Evolutionary conservation across 75 land plant genomes (phyloP), one percentile per base, ranked within the genome.

Genomic region (Cunninghamia lanceolata): DNA sequence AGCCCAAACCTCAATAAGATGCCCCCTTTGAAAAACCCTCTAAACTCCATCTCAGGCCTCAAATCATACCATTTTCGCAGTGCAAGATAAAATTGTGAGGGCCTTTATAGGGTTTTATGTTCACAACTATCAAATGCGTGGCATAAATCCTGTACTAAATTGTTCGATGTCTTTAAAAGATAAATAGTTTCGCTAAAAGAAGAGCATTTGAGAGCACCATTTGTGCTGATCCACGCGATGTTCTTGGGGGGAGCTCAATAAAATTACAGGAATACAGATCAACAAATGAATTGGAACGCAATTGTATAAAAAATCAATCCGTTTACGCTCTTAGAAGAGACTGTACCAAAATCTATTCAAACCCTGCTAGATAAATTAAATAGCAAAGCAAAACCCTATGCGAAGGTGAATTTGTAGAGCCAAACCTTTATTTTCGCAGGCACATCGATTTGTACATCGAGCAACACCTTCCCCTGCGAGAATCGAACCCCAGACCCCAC

Each of bases 21-120:
- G 5, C 84, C 86, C 66, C 82, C 85, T 7, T 86, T 63, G 9
- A 97, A 94, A 86, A 94, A 97, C 73, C 94, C 97, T 6, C 99
- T 90, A 85, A 97, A 97, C 87, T 97, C 99, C 94, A 92, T 91
- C 77, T 97, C 95, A 1, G 99, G 98, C 36, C 94, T 85, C 59
- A 96, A 70, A 36, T 91, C 89, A 77, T 93, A 92, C 98, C 98
- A 97, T 73, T 96, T 96, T 40, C 98, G 92, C 9, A 97, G 88
- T 13, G 96, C 99, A 35, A 97, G 93, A 82, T 82, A 92, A 87
- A 93, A 91, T 13, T 82, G 85, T 0, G 63, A 10, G 0, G 94
- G 95, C 75, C 92, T 85, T 10, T 91, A 88, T 8, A 43, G 66
- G 15, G 84, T 52, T 42, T 90, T 91, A 35, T 93, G 95, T 28